Base-by-base conservation (phyloP, 495 filamentous ascomycete species). In the Neurospora discreta region DNA sequence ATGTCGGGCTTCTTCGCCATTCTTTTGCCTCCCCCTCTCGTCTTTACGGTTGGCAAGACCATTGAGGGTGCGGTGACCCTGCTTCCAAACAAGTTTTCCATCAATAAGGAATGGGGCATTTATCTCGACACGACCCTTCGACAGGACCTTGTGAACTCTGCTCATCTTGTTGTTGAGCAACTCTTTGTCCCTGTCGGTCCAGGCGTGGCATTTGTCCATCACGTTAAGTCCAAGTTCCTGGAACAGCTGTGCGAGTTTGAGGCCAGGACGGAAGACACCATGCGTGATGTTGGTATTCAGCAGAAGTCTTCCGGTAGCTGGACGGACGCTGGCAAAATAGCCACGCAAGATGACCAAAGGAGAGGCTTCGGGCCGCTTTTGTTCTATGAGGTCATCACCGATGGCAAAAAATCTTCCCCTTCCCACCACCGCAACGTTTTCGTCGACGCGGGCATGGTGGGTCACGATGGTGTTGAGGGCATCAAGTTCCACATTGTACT, bases 241-340 rank as follows among this genome's bases (percentile, higher is more conserved):
- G 10, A 83, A 77, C 0, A 85, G 39, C 1, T 76, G 44, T 3
- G 46, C 60, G 1, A 84, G 71, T 1, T 36, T 30, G 20, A 78
- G 74, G 1, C 69, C n/a, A 3, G 69, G 67, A 4, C 84, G 80
- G 72, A 87, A 87, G 6, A 85, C 80, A 10, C 81, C 82, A 58
- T 86, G 82, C 7, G 82, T 81, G 9, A 86, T 82, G 65, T 87
- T 86, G 40, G 87, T 85, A 70, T 93, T 92, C 5, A 91, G 78
- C 1, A 92, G 80, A 11, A 91, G 74, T 7, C 90, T 85, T 4
- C 87, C 85, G 4, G 91, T 92, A 10, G 88, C 89, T 0, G 86
- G 82, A 30, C 90, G 89, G 18, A 89, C 86, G 78, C 89, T 92
- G 69, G 89, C 83, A 72, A 91, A 91, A 74, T 86, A 92, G 0